A percentile compares a stretch with the other conserved stretches of the same genome.
Evolutionary conservation across 306 rosid species (phyloP).

Genomic region (Hippophae rhamnoides): DNA sequence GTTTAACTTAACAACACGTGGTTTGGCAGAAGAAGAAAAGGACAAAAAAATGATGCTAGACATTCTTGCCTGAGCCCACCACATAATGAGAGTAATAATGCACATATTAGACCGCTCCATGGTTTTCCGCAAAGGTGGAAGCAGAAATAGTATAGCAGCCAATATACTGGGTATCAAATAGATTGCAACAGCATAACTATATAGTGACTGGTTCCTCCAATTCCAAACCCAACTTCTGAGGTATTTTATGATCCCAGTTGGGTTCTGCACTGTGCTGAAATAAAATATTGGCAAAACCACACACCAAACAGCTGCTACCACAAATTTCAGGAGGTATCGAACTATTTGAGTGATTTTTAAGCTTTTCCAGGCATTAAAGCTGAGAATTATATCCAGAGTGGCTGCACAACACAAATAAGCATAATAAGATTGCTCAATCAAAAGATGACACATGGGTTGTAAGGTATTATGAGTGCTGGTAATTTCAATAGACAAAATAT

Average conservation of each 20-base stretch:
- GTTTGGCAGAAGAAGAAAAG: constrained; percentile 6
- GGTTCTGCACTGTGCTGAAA: constrained; percentile 66
- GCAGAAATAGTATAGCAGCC: constrained; percentile 70
- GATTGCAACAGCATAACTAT: constrained; percentile 54
- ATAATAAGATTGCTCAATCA: not conserved
- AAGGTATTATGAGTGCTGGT: no score
- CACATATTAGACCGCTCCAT: constrained; percentile 73
- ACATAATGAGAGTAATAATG: constrained; percentile 60
- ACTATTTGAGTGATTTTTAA: constrained; percentile 74
- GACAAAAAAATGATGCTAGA: constrained; percentile 11
- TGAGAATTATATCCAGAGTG: constrained; percentile 65
- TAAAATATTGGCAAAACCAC: constrained; percentile 75
- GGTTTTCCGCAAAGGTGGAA: constrained; percentile 68
- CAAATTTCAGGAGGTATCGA: constrained; percentile 79
- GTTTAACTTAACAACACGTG: not conserved
- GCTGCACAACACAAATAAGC: constrained; percentile 46
- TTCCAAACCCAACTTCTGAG: constrained; percentile 78
- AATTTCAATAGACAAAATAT: no score
- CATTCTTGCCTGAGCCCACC: constrained; percentile 96
- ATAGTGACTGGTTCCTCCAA: constrained; percentile 63
- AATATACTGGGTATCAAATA: constrained; percentile 70
- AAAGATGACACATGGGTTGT: no score
- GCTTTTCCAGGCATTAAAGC: constrained; percentile 80
- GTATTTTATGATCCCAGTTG: constrained; percentile 60
- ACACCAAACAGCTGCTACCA: constrained; percentile 76